Conservation (phyloP, 176 grass and related monocot genomes). For the Eleusine indica region DNA sequence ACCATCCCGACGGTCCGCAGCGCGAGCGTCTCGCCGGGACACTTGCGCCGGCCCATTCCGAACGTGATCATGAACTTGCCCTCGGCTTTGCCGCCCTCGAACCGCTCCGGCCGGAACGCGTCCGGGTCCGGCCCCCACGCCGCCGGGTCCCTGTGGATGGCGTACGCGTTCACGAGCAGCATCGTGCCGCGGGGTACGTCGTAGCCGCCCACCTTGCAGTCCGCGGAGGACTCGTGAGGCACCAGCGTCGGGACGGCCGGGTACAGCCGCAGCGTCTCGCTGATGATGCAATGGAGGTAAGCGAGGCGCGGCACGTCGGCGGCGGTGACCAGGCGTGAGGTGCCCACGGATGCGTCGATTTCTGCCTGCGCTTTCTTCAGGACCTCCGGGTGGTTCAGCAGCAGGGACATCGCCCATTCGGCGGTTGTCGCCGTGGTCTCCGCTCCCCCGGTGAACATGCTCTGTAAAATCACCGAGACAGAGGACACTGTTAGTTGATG, state of each 20-base stretch:
- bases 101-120: conserved; percentile 59
- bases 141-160: conserved; percentile 50
- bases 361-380: conserved; percentile 38
- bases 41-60: conserved; percentile 54
- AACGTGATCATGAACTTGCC: conserved; percentile 43
- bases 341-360: conserved; percentile 29
- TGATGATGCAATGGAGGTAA: conserved; percentile 50
- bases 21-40: conserved; percentile 49
- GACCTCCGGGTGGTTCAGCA: conserved; percentile 56
- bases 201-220: conserved; percentile 33
- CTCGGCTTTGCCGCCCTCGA: not conserved
- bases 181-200: conserved; percentile 43
- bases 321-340: conserved; percentile 23
- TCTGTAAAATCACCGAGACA: conserved; percentile 25
- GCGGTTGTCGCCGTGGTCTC: conserved; percentile 42
- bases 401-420: conserved; percentile 66
- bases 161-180: conserved; percentile 58
- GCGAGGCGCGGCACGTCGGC: conserved; percentile 42
- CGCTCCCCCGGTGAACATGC: conserved; percentile 31
- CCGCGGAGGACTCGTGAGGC: conserved; percentile 43
- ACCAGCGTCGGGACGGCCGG: conserved; percentile 38
- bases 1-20: conserved; percentile 28
- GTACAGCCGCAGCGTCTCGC: conserved; percentile 61
- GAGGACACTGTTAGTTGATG: not conserved
- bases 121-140: conserved; percentile 29